Percentiles rank a stretch among this genome's conserved stretches.
These are phyloP conservation scores for Xylaria bambusicola DNA, from an alignment of 495 filamentous ascomycete genomes.

Conservation along the genomic window DNA sequence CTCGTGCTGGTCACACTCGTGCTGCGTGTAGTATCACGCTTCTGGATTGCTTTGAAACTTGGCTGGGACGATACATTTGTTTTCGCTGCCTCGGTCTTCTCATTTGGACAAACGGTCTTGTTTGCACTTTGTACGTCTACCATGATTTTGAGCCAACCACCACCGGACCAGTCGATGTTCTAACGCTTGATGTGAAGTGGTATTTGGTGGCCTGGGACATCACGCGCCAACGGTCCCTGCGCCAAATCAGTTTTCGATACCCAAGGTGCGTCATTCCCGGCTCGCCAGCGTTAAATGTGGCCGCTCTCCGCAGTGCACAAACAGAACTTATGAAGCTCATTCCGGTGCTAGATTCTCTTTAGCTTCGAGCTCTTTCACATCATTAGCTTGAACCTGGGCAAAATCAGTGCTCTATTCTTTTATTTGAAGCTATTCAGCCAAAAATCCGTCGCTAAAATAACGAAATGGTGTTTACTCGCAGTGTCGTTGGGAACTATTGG, in stretches of 20 bases:
- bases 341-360: conserved; percentile 3
- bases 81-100: conserved; percentile 9
- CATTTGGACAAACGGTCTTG: conserved; percentile 9
- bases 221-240: conserved; percentile 8
- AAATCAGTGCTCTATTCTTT: conserved; percentile 18
- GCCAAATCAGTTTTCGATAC: conserved; percentile 19
- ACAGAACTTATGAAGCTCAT: background rate
- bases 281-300: background rate
- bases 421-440: conserved; percentile 13
- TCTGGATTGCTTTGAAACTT: conserved; percentile 4
- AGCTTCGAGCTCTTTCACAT: conserved; percentile 20
- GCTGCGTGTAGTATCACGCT: conserved; percentile 11
- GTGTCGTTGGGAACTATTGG: conserved; percentile 6
- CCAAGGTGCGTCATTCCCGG: conserved; percentile 9
- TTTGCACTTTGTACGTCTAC: conserved; percentile 18
- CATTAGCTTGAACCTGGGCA: conserved; percentile 13
- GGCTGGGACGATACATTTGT: conserved; percentile 17
- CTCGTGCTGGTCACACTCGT: conserved; percentile 6
- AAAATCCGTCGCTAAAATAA: background rate
- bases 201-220: conserved; percentile 18
- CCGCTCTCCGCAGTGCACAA: too few relatives aligned
- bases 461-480: conserved; percentile 8
- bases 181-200: conserved; percentile 14
- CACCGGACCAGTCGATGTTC: too few relatives aligned
- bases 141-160: too few relatives aligned